Percentiles rank a stretch among this genome's conserved stretches.
phyloP scores from a whole-genome alignment of 73 alveolate species.

The Tetrahymena thermophila region DNA sequence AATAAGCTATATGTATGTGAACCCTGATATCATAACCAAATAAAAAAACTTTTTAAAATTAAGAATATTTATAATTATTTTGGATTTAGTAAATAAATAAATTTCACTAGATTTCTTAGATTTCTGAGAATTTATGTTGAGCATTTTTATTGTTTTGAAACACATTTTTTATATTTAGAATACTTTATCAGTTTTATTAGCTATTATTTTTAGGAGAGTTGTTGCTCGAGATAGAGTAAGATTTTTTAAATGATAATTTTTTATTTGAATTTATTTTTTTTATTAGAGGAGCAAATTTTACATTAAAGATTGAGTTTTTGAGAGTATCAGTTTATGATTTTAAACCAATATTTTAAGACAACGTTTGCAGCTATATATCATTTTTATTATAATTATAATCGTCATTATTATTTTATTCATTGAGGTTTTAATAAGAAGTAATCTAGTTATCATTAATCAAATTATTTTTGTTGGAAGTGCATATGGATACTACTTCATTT shows the following conservation, averaged over 20 bases:
- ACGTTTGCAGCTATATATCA: background rate
- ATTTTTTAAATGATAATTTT: background rate
- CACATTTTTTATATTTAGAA: too few species aligned
- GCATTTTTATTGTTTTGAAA: too few species aligned
- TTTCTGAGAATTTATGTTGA: too few species aligned
- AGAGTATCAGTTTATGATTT: background rate
- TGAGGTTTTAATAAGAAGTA: background rate
- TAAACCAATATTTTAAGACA: background rate
- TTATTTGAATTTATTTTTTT: background rate
- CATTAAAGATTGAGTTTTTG: background rate
- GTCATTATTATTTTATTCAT: background rate
- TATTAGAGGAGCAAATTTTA: background rate
- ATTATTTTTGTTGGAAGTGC: background rate
- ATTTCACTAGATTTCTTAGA: too few species aligned
- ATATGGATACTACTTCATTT: background rate
- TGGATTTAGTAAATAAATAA: too few species aligned
- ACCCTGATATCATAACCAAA: too few species aligned
- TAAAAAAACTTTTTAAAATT: too few species aligned
- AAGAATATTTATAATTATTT: too few species aligned
- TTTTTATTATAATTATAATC: background rate
- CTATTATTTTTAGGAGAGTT: background rate
- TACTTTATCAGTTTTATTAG: too few species aligned
- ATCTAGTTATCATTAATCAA: background rate
- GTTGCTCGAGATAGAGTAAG: background rate
- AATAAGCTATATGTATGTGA: too few species aligned